Conservation (phyloP, 495 filamentous ascomycete species). For the Lophium mytilinum region DNA sequence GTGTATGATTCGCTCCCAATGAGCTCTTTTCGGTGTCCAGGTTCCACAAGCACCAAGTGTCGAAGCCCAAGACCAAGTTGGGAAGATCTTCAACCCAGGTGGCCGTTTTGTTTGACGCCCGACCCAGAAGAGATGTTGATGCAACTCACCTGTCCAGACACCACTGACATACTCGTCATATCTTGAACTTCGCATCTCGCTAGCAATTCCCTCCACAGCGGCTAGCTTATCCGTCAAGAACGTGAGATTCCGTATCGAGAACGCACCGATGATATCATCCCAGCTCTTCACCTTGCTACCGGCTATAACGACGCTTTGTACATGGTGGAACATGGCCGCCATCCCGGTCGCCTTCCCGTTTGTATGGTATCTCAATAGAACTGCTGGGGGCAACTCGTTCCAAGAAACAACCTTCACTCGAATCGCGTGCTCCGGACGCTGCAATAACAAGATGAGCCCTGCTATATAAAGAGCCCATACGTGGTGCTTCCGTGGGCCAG, state of each 20-base stretch:
- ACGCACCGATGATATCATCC: background rate
- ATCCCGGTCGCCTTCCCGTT: background rate
- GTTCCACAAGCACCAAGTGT: background rate
- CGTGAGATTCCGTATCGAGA: background rate
- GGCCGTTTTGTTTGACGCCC: background rate
- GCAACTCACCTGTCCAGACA: background rate
- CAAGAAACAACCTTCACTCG: background rate
- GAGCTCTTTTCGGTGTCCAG: background rate
- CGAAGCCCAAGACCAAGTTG: background rate
- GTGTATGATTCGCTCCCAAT: background rate
- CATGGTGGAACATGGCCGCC: background rate
- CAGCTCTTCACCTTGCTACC: background rate
- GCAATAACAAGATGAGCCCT: background rate
- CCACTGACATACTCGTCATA: background rate
- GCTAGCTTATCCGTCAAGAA: background rate
- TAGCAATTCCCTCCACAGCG: background rate
- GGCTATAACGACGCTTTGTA: background rate
- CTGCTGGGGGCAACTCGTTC: background rate
- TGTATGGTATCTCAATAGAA: background rate
- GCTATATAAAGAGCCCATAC: background rate
- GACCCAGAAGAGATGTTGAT: background rate
- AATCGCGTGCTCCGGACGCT: background rate
- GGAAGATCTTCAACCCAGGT: background rate
- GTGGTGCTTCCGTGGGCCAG: background rate
- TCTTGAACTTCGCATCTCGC: background rate